Conservation (phyloP, 2,329 filamentous ascomycete genomes). For the Pseudogymnoascus sp. region DNA sequence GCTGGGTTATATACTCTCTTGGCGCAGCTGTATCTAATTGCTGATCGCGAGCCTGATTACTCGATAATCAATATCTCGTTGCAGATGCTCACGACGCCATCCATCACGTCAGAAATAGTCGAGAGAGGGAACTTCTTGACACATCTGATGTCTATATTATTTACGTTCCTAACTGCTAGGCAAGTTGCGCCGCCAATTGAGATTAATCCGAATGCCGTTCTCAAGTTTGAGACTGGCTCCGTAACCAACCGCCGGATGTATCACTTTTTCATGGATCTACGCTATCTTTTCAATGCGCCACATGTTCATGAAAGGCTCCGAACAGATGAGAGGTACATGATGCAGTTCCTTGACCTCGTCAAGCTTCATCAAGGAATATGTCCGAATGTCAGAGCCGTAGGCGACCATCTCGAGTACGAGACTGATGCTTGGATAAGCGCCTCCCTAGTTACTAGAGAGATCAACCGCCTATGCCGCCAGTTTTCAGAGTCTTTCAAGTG, state of each 20-base stretch:
- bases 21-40: constrained; percentile 90
- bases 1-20: constrained; percentile 90
- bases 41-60: constrained; percentile 92
- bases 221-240: constrained; percentile 90
- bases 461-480: constrained; percentile 85
- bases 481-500: constrained; percentile 81
- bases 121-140: constrained; percentile 93
- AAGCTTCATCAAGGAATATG: constrained; percentile 97
- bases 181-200: constrained; percentile 93
- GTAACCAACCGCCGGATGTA: constrained; percentile 95
- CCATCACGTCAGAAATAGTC: constrained; percentile 92
- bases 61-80: constrained; percentile 97
- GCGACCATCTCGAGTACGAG: constrained; percentile 96
- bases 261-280: constrained; percentile 93
- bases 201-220: constrained; percentile 74
- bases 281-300: constrained; percentile 80
- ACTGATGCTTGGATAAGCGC: constrained; percentile 97
- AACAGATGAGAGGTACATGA: constrained; percentile 75
- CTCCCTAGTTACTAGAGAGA: constrained; percentile 86
- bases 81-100: constrained; percentile 93
- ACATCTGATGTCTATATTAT: constrained; percentile 90
- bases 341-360: constrained; percentile 92
- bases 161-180: constrained; percentile 91
- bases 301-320: constrained; percentile 83
- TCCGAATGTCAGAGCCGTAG: constrained; percentile 83